Percentiles rank a stretch among this genome's conserved stretches.
These are phyloP conservation scores for Hippophae gyantsensis DNA, from an alignment of 306 rosid genomes.

Conservation along the genomic window DNA sequence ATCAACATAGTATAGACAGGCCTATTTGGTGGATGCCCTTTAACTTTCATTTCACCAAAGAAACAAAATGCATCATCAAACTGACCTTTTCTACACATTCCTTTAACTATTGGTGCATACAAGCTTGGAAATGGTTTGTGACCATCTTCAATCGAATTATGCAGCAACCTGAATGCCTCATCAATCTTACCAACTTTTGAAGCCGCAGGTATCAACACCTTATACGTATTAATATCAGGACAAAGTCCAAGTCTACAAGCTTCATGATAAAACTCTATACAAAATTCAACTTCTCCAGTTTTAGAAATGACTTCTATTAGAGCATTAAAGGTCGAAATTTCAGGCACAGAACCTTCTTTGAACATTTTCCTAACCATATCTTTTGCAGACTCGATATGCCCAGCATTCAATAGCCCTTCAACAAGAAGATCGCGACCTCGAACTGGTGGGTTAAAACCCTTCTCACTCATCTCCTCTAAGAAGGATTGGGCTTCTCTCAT, in stretches of 20 bases:
- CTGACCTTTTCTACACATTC: conserved; percentile 63
- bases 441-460: conserved; percentile 72
- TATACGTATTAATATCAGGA: conserved; percentile 67
- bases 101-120: conserved; percentile 74
- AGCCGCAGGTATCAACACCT: conserved; percentile 56
- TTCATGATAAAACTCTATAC: conserved; percentile 44
- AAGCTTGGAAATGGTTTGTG: conserved; percentile 64
- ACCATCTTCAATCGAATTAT: conserved; percentile 59
- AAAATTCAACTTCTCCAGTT: conserved; percentile 56
- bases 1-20: conserved; percentile 86
- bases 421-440: conserved; percentile 87
- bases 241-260: conserved; percentile 50
- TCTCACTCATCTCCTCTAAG: conserved; percentile 65
- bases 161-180: conserved; percentile 59
- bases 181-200: conserved; percentile 55
- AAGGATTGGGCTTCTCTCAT: conserved; percentile 67
- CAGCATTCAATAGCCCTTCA: conserved; percentile 70
- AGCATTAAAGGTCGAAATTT: conserved; percentile 57
- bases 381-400: conserved; percentile 62
- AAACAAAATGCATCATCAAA: conserved; percentile 90
- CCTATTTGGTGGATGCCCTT: conserved; percentile 86
- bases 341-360: conserved; percentile 55
- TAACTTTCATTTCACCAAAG: conserved; percentile 75
- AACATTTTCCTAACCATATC: conserved; percentile 65
- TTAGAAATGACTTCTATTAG: conserved; percentile 42